A percentile compares a stretch with the other conserved stretches of the same genome.
Conservation (phyloP, 2,329 filamentous ascomycete genomes). For the Pseudogymnoascus sp. region DNA sequence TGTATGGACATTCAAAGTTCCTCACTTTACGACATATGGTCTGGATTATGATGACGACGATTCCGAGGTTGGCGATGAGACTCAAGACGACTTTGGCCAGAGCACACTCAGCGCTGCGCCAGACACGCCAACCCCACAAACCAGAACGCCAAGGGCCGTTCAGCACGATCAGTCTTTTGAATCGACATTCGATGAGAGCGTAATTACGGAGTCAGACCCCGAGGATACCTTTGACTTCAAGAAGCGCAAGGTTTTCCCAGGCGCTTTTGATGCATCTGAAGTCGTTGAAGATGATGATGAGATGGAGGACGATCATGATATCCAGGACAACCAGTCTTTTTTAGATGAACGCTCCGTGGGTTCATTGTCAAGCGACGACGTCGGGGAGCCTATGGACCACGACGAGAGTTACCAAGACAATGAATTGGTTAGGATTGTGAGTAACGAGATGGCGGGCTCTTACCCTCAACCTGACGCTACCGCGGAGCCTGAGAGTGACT, state of each 20-base stretch:
- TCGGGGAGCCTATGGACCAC: slow-evolving; percentile 51
- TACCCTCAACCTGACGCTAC: slow-evolving; percentile 66
- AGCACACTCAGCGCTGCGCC: slow-evolving; percentile 43
- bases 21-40: slow-evolving; percentile 94
- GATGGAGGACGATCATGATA: slow-evolving; percentile 36
- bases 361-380: slow-evolving; percentile 56
- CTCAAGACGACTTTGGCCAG: slow-evolving; percentile 38
- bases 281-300: slow-evolving; percentile 49
- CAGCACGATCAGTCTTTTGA: slow-evolving; percentile 26
- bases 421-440: slow-evolving; percentile 69
- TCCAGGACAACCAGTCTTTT: slow-evolving; percentile 63
- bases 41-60: slow-evolving; percentile 61
- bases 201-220: slow-evolving; percentile 27
- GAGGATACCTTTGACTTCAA: slow-evolving; percentile 32
- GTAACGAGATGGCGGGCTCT: slow-evolving; percentile 71
- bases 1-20: slow-evolving; percentile 86
- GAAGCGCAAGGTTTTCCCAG: slow-evolving; percentile 53
- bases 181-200: slow-evolving; percentile 33
- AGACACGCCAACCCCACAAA: slow-evolving; percentile 37
- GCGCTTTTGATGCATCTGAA: slow-evolving; percentile 65
- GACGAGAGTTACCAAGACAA: slow-evolving; percentile 63
- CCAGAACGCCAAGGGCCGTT: slow-evolving; percentile 18
- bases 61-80: slow-evolving; percentile 55
- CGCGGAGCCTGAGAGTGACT: slow-evolving; percentile 62
- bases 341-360: slow-evolving; percentile 87